These are phyloP conservation scores for Meyerozyma sp. DNA, from an alignment of 1,139 yeast species.

Conservation along the genomic window DNA sequence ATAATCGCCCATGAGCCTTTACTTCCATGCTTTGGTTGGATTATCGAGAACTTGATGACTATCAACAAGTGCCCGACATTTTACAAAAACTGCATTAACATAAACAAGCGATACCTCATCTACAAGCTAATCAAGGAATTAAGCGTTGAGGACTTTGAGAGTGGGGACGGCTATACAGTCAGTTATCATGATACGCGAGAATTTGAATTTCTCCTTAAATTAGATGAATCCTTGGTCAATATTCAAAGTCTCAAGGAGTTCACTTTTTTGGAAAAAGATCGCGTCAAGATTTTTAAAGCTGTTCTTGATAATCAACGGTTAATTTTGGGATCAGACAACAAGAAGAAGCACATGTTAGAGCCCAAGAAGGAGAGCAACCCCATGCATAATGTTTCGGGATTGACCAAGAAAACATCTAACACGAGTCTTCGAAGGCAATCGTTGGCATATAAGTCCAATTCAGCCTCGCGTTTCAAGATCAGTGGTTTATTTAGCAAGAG, in stretches of 20 bases:
- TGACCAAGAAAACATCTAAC: conserved; percentile 28
- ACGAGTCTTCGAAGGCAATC: conserved; percentile 37
- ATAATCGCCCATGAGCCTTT: conserved; percentile 31
- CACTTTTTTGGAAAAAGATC: conserved; percentile 23
- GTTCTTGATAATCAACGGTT: conserved; percentile 32
- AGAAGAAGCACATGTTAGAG: conserved; percentile 26
- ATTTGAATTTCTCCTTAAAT: conserved; percentile 40
- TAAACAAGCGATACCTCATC: conserved; percentile 39
- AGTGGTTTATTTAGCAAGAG: conserved; percentile 39
- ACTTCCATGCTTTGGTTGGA: conserved; percentile 79
- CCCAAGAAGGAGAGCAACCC: conserved; percentile 4
- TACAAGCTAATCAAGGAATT: conserved; percentile 39
- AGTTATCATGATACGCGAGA: conserved; percentile 36
- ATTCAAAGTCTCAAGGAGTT: conserved; percentile 24
- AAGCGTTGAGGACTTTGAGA: conserved; percentile 31
- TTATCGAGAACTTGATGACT: conserved; percentile 38
- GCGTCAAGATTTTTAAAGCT: conserved; percentile 23
- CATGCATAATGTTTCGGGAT: conserved; percentile 1
- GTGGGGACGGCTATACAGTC: conserved; percentile 8
- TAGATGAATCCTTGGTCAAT: conserved; percentile 33
- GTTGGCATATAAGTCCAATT: conserved; percentile 31
- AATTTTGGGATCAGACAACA: conserved; percentile 29
- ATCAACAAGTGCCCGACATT: conserved; percentile 34
- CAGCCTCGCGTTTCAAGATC: conserved; percentile 37
- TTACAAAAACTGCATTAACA: conserved; percentile 26